Base-by-base conservation (phyloP, 78 protist genomes). In the Planoprotostelium fungivorum region DNA sequence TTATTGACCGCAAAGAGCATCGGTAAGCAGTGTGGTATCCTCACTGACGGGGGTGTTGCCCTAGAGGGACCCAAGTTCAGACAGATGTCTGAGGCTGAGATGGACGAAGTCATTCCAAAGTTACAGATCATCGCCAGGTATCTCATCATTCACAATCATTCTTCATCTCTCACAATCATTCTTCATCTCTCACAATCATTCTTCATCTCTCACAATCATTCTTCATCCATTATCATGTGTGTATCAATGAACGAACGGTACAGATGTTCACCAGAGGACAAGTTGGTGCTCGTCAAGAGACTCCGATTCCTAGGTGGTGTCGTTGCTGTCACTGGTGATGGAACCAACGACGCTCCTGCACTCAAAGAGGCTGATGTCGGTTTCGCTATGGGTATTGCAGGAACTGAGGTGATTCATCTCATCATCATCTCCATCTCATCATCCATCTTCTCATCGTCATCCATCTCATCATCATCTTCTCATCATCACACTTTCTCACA, bases 241-340 rank as follows among this genome's bases (percentile, higher is more conserved):
- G n/a, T 25, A 51, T 51, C 73, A 51, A 16, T 51, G 83, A 37
- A 5, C 16, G 73, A 51, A 5, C 73, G 73, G 73, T 51, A 16
- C 16, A 51, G 73, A 89, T 93, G 97, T 0, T 90, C 97, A 0
- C 99, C 99, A 37, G 29, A 86, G 36, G 99, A 98, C 95, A 98
- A 99, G 94, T 94, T 90, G 63, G 85, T 35, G n/a, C 88, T 99
- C 1, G 99, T 99, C 85, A 89, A 89, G 29, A 87, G 94, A n/a
- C 0, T 84, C n/a, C 91, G 88, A 88, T 85, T 36, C 73, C 38
- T 83, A 29, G 98, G 97, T 83, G 97, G 98, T 38, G 97, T 98
- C 35, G 99, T 99, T 1, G 99, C 99, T 28, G 99, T 97, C 35
- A 95, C 97, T 31, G 97, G 99, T 34, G 99, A 99, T 89, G 99